These are phyloP conservation scores for Aureobasidium musti DNA, from an alignment of 2,329 filamentous ascomycete genomes.

Conservation along the genomic window DNA sequence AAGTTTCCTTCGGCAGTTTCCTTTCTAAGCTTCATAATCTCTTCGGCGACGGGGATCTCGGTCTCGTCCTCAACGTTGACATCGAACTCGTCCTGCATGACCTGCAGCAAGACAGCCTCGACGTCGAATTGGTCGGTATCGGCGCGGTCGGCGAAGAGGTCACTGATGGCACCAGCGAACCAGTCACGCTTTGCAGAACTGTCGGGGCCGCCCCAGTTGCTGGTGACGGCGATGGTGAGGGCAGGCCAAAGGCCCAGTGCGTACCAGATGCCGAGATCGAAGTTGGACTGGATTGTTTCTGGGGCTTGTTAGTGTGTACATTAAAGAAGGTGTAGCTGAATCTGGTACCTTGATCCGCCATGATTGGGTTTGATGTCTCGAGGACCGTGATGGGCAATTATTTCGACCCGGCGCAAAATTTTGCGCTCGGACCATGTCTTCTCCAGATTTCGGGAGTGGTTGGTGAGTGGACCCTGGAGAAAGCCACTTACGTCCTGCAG, in stretches of 20 bases:
- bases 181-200: conserved; percentile 89
- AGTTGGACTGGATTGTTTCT: conserved; percentile 34
- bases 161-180: conserved; percentile 85
- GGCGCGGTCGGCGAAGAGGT: conserved; percentile 66
- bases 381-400: conserved; percentile 16
- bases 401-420: conserved; percentile 1
- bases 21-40: conserved; percentile 68
- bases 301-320: not conserved
- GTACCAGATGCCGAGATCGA: conserved; percentile 87
- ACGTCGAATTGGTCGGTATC: conserved; percentile 75
- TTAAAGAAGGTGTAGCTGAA: too few species aligned
- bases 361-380: conserved; percentile 9
- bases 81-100: conserved; percentile 96
- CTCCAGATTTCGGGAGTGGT: conserved; percentile 4
- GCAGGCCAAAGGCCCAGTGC: conserved; percentile 76
- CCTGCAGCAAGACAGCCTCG: conserved; percentile 80
- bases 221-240: conserved; percentile 81
- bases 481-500: not conserved
- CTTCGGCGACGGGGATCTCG: conserved; percentile 69
- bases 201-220: conserved; percentile 83
- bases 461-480: conserved; percentile 3
- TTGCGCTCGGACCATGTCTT: not conserved
- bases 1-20: conserved; percentile 64
- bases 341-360: conserved; percentile 14
- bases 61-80: conserved; percentile 90